phyloP scores from a whole-genome alignment of 306 rosid species.

The Cicer bijugum region DNA sequence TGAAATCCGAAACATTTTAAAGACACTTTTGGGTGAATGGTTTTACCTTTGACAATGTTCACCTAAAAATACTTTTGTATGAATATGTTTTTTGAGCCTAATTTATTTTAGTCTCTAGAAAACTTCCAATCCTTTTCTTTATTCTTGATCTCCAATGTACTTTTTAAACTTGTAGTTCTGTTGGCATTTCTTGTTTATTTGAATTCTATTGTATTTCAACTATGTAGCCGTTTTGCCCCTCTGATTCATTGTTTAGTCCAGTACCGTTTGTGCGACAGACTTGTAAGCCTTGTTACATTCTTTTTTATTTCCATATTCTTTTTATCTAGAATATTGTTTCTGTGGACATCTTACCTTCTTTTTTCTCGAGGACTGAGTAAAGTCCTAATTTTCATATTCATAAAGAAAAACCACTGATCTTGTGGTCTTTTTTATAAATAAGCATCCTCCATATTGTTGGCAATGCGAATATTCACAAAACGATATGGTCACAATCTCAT shows the following conservation, averaged over 20 bases:
- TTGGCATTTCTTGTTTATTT: neutral
- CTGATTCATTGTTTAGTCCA: neutral
- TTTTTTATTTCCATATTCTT: neutral
- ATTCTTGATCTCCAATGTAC: neutral
- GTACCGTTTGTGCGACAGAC: neutral
- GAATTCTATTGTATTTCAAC: neutral
- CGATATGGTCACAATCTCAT: neutral
- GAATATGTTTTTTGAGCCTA: neutral
- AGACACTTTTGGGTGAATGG: neutral
- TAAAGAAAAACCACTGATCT: neutral
- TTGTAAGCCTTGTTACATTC: neutral
- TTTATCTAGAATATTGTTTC: neutral
- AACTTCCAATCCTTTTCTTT: neutral
- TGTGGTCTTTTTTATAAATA: neutral
- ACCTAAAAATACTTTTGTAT: constrained; percentile 7
- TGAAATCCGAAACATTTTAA: constrained; percentile 6
- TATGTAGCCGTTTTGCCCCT: neutral
- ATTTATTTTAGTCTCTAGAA: neutral
- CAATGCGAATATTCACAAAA: neutral
- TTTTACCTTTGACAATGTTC: constrained; percentile 2
- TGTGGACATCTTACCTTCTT: neutral
- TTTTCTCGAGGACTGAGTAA: neutral
- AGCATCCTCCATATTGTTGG: neutral
- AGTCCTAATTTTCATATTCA: neutral
- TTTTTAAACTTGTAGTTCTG: neutral